Base-by-base conservation (phyloP, 371 early-diverging fungal genomes). In the Rhizopus arrhizus region DNA sequence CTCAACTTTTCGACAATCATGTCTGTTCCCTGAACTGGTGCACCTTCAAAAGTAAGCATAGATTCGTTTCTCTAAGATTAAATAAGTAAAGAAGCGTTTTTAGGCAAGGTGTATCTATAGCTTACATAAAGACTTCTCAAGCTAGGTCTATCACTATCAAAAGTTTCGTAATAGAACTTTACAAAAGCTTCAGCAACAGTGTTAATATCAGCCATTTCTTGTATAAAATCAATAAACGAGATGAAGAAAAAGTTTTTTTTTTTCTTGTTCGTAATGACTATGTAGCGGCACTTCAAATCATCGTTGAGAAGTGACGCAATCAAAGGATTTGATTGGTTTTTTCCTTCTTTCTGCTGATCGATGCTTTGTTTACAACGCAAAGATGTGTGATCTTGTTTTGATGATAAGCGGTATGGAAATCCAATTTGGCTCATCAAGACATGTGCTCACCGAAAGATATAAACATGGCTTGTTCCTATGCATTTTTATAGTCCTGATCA, bases 21-120 rank as follows among this genome's bases (percentile, higher is more conserved):
- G 4, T 51, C 29, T 11, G 69, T 78, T 51, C 95, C 93, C 28
- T 56, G 43, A 59, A 81, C 69, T 63, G 78, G 87, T 40, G 72
- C 58, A 35, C 91, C 91, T 77, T 96, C 96, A 74, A 93, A 97
- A 48, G 90, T 85, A 66, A 97, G 69, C 92, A 91, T 91, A 52
- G 95, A 95, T 56, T 64, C 40, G 2, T 81, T 83, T 57, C 90
- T 77, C 95, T 96, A 36, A 36, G 11, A 1, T 36, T 36, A 2
- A 6, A 36, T 68, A 36, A 49, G 38, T 32, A 36, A 34, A 38
- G 28, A 53, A 47, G 13, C 29, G n/a, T 8, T 10, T 34, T 10
- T 40, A 12, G 8, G 5, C 3, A 22, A 36, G 8, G 28, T n/a
- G 13, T 15, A 56, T 28, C 40, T 13, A 45, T 31, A 60, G 43